Conservation (phyloP, 164 flowering plant genomes). For the Paratinospora sagittata region DNA sequence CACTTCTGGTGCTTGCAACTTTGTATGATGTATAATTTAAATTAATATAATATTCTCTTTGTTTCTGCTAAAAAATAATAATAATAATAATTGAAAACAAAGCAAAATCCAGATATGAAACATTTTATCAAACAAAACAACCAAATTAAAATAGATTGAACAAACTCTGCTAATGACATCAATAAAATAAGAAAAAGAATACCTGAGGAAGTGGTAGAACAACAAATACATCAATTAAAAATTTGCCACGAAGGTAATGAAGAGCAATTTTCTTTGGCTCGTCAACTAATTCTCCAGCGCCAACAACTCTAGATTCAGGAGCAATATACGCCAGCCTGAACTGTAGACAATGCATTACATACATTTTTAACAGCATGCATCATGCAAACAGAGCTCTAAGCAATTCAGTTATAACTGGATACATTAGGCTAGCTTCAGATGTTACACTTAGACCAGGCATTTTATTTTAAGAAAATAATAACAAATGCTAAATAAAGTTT, state of each 20-base stretch:
- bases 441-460: too few species aligned
- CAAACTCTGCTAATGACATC: not conserved
- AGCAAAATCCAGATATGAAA: too few species aligned
- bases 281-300: conserved; percentile 85
- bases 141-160: not conserved
- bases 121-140: not conserved
- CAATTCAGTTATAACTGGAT: not conserved
- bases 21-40: too few species aligned
- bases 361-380: not conserved
- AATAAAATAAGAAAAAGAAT: conserved; percentile 14
- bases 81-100: too few species aligned
- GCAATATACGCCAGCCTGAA: conserved; percentile 84
- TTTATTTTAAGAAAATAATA: too few species aligned
- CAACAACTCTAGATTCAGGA: conserved; percentile 84
- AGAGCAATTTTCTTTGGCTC: conserved; percentile 72
- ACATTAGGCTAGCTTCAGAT: too few species aligned
- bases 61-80: too few species aligned
- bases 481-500: too few species aligned
- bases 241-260: conserved; percentile 57
- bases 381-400: not conserved
- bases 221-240: conserved; percentile 57
- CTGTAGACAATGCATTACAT: conserved; percentile 34
- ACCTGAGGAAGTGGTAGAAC: conserved; percentile 91
- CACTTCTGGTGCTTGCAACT: too few species aligned
- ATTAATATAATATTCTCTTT: too few species aligned